These are phyloP conservation scores for Physcomitrium patens DNA, from an alignment of 225 moss, liverwort and hornwort species.

Conservation along the genomic window DNA sequence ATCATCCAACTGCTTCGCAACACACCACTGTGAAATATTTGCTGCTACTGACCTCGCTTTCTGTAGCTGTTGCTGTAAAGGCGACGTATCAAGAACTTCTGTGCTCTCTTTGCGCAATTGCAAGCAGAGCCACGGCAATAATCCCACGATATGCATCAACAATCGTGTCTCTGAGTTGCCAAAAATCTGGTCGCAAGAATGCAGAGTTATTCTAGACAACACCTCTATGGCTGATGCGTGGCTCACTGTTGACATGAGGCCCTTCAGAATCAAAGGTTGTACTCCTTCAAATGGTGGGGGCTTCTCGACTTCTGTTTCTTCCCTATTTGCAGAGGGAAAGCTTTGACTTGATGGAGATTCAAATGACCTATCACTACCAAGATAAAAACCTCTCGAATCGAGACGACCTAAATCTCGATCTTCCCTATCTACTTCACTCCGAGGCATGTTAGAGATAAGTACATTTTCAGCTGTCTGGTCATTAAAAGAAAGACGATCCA, in stretches of 20 bases:
- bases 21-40: constrained; percentile 98
- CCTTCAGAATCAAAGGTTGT: constrained; percentile 93
- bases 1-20: constrained; percentile 88
- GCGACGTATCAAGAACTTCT: constrained; percentile 70
- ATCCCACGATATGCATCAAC: constrained; percentile 97
- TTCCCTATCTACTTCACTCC: constrained; percentile 83
- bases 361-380: constrained; percentile 60
- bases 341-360: constrained; percentile 61
- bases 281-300: constrained; percentile 96
- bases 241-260: constrained; percentile 98
- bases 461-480: constrained; percentile 99
- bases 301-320: constrained; percentile 73
- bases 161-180: constrained; percentile 96
- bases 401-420: constrained; percentile 80
- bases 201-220: constrained; percentile 90
- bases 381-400: constrained; percentile 89
- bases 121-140: constrained; percentile 97
- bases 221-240: constrained; percentile 99
- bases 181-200: constrained; percentile 98
- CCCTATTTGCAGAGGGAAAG: constrained; percentile 55
- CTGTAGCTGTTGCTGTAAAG: constrained; percentile 96
- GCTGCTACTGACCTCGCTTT: constrained; percentile 98
- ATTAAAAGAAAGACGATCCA: constrained; percentile 93
- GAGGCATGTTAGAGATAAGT: constrained; percentile 96
- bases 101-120: constrained; percentile 77